phyloP scores from a whole-genome alignment of 2,329 filamentous ascomycete species.

The Dryadomyces quercus-mongolicae region DNA sequence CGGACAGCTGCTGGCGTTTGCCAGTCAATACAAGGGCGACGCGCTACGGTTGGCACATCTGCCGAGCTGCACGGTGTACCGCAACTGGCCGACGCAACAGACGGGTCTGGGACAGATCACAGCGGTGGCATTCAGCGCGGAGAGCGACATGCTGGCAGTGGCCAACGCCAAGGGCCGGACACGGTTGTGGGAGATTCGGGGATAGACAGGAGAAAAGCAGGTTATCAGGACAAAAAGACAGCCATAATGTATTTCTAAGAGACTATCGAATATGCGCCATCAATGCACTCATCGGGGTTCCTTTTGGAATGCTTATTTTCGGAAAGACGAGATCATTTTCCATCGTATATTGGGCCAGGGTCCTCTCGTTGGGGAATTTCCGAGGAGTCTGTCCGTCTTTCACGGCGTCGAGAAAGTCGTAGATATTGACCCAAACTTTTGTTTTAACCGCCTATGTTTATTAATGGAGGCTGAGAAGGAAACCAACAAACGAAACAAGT shows the following conservation, averaged over 20 bases:
- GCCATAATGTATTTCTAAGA: too few relatives aligned
- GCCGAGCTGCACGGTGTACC: conserved; percentile 85
- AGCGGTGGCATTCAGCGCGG: conserved; percentile 53
- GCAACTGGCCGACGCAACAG: conserved; percentile 89
- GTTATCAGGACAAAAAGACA: too few relatives aligned
- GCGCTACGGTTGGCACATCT: conserved; percentile 79
- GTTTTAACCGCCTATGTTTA: too few relatives aligned
- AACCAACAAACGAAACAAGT: too few relatives aligned
- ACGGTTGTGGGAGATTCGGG: conserved; percentile 77
- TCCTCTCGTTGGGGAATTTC: conserved; percentile 19
- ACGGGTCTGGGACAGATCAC: conserved; percentile 82
- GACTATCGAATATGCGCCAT: conserved; percentile 12
- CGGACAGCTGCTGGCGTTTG: conserved; percentile 80
- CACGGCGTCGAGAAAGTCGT: conserved; percentile 30
- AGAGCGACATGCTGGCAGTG: conserved; percentile 64
- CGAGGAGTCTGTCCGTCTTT: conserved; percentile 12
- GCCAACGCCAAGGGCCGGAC: conserved; percentile 85
- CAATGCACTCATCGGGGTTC: conserved; percentile 26
- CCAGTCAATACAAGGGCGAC: conserved; percentile 77
- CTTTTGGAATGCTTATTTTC: conserved; percentile 26
- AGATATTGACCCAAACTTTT: conserved; percentile 38
- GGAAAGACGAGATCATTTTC: conserved; percentile 29
- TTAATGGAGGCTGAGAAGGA: too few relatives aligned
- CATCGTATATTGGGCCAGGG: conserved; percentile 25
- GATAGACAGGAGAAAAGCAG: conserved; percentile 20